Evolutionary conservation across 345 rosid species (phyloP), one percentile per base, ranked within the genome.

Genomic region (Cardiospermum halicacabum): DNA sequence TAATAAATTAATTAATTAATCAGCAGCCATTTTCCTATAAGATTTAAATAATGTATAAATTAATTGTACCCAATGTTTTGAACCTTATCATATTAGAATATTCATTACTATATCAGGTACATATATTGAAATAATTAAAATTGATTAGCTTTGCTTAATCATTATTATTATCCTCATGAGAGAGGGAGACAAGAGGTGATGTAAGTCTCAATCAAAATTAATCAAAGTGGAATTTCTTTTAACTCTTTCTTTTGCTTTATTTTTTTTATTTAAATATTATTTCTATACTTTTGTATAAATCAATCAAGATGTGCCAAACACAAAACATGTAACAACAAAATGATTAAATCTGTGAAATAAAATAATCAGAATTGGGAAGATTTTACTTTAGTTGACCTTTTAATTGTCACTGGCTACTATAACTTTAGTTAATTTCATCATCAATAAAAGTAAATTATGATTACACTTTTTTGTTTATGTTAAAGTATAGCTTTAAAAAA

Each of bases 381-480:
- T 5, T 65, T 39, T 39, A 37, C 51, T 53, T 53, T 65, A 53
- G 50, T 65, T 65, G 69, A 53, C 58, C 32, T 54, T 64, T 65
- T 54, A 6, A 43, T 65, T 40, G 15, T 65, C 51, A 65, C 27
- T 39, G 59, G 69, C 28, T 34, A 31, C 48, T 11, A 36, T 9
- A 32, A 51, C 58, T 54, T 65, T 65, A 53, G 11, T 11, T 11
- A 54, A 51, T 27, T 47, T 42, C 19, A 54, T 36, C 56, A 49
- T 48, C 58, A 53, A 53, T n/a, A 39, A 53, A 31, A 45, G 39
- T 2, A 2, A 59, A 59, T 13, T 59, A 51, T 55, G 53, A 53
- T 13, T 24, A 36, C 42, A 22, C 18, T 30, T 31, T 16, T 49
- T 49, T 22, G 45, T 58, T 47, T 36, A 11, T 58, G 18, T 36